Conservation (phyloP, 2,329 filamentous ascomycete species). For the Aspergillus versicolor region DNA sequence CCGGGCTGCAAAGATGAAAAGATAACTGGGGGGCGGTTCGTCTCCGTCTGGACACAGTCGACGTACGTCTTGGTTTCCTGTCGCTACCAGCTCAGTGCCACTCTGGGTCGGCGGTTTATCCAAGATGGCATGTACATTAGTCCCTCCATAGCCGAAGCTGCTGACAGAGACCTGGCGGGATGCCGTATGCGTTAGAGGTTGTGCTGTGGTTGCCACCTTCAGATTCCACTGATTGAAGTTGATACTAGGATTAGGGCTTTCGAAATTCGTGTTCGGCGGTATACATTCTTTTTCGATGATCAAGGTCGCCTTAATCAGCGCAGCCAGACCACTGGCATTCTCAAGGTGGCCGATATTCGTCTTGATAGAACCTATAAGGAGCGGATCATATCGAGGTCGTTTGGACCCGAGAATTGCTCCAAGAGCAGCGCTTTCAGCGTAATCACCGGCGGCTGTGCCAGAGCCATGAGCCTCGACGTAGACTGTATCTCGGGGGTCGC, state of each 20-base stretch:
- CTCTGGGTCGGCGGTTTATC: not conserved
- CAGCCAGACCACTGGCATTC: conserved; percentile 21
- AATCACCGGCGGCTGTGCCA: conserved; percentile 39
- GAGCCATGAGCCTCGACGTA: conserved; percentile 48
- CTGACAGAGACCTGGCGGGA: conserved; percentile 16
- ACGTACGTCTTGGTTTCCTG: too few relatives aligned
- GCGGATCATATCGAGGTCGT: not conserved
- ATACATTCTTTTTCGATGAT: conserved; percentile 24
- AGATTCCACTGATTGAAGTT: not conserved
- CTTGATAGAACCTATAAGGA: conserved; percentile 23
- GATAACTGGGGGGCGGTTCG: not conserved
- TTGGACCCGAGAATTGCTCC: conserved; percentile 9
- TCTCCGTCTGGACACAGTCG: too few relatives aligned
- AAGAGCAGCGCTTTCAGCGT: conserved; percentile 28
- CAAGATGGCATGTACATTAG: conserved; percentile 14
- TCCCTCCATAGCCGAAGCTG: conserved; percentile 21
- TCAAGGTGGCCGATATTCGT: conserved; percentile 31
- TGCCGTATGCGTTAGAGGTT: not conserved
- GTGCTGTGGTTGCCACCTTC: not conserved
- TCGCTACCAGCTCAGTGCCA: too few relatives aligned
- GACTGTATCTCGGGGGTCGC: conserved; percentile 21
- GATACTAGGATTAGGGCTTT: conserved; percentile 20
- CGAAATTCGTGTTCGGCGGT: conserved; percentile 20
- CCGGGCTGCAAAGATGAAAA: not conserved
- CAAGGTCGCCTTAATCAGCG: conserved; percentile 25